Evolutionary conservation across 208 protist species (phyloP).

Genomic region (Blastocrithidia nonstop): DNA sequence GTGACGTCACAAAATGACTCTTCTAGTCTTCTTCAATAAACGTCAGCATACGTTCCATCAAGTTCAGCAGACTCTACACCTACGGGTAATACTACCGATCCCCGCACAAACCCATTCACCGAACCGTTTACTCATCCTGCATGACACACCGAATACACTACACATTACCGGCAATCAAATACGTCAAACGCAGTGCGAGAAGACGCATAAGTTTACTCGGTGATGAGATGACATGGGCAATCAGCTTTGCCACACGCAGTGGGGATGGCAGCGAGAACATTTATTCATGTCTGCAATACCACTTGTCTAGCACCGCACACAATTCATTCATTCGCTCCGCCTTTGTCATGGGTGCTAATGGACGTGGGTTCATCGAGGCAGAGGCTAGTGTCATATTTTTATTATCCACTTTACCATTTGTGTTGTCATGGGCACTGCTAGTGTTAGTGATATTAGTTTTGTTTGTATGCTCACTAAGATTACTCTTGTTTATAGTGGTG

Average conservation of each 20-base stretch:
- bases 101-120: constrained; percentile 45
- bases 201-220: constrained; percentile 62
- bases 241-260: constrained; percentile 22
- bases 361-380: background rate
- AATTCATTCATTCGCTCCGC: constrained; percentile 70
- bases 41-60: constrained; percentile 42
- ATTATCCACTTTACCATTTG: background rate
- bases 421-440: constrained; percentile 11
- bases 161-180: constrained; percentile 29
- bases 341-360: constrained; percentile 3
- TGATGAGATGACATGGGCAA: constrained; percentile 26
- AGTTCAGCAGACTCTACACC: constrained; percentile 36
- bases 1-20: too few relatives aligned
- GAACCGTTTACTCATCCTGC: constrained; percentile 9
- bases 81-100: constrained; percentile 60
- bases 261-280: constrained; percentile 31
- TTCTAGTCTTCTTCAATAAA: too few relatives aligned
- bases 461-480: constrained; percentile 6
- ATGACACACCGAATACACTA: constrained; percentile 23
- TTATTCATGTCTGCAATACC: constrained; percentile 39
- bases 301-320: constrained; percentile 54
- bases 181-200: constrained; percentile 48
- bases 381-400: background rate
- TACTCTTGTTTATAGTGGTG: too few relatives aligned
- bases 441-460: constrained; percentile 9